Conservation (phyloP, 2,329 filamentous ascomycete genomes). For the Plenodomus tracheiphilus region DNA sequence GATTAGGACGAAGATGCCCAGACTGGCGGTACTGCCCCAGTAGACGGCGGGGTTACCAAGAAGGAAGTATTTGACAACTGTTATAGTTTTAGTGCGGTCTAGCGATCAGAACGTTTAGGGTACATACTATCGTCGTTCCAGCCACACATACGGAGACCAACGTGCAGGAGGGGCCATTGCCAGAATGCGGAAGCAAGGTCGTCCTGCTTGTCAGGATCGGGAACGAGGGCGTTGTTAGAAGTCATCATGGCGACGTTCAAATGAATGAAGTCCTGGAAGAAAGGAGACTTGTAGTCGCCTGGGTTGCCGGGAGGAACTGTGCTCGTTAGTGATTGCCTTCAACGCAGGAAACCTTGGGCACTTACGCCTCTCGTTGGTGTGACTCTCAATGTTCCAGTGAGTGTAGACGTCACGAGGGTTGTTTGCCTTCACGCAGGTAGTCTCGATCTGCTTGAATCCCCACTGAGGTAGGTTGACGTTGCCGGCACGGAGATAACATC, state of each 20-base stretch:
- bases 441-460: conserved; percentile 99
- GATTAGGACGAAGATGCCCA: conserved; percentile 72
- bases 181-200: conserved; percentile 95
- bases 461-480: conserved; percentile 97
- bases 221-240: conserved; percentile 96
- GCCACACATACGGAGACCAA: conserved; percentile 96
- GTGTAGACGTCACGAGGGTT: conserved; percentile 92
- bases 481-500: conserved; percentile 92
- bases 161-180: conserved; percentile 97
- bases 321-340: background rate
- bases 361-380: conserved; percentile 76
- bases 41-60: conserved; percentile 96
- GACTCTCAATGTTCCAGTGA: conserved; percentile 98
- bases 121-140: conserved; percentile 80
- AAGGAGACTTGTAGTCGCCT: conserved; percentile 92
- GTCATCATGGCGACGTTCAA: conserved; percentile 99
- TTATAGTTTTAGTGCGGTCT: conserved; percentile 13
- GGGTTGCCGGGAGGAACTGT: conserved; percentile 80
- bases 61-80: conserved; percentile 92
- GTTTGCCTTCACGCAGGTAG: conserved; percentile 91
- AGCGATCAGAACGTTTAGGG: background rate
- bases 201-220: conserved; percentile 98
- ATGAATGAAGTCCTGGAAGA: conserved; percentile 96
- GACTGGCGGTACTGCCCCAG: conserved; percentile 84
- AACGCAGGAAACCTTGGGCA: background rate